Evolutionary conservation across 768 basidiomycete genomes (phyloP).

Genomic region (Sporobolomyces roseus): DNA sequence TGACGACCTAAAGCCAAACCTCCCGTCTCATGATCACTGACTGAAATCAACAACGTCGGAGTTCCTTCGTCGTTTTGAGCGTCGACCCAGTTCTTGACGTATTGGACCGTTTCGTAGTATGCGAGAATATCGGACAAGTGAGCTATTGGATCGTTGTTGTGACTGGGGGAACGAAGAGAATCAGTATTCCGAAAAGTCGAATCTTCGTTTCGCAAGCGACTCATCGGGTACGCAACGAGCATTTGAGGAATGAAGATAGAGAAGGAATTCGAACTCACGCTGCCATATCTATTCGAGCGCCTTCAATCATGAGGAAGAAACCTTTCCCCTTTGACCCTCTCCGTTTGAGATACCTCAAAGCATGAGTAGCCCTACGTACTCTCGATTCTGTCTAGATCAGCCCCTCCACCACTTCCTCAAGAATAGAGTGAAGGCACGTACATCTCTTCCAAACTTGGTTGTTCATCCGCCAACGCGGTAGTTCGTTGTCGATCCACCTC

Average conservation of each 20-base stretch:
- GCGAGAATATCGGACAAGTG: conserved; percentile 43
- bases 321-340: conserved; percentile 26
- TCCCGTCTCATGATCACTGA: conserved; percentile 46
- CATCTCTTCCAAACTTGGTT: conserved; percentile 45
- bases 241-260: background rate
- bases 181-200: no score
- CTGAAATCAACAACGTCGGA: conserved; percentile 43
- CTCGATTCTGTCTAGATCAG: no score
- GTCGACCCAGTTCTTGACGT: conserved; percentile 40
- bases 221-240: no score
- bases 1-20: conserved; percentile 44
- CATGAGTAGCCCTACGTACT: conserved; percentile 39
- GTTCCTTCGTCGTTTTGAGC: conserved; percentile 34
- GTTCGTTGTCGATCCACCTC: conserved; percentile 44
- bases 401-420: no score
- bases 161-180: background rate
- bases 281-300: conserved; percentile 44
- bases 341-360: conserved; percentile 38
- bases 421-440: conserved; percentile 15
- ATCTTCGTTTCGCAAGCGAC: no score
- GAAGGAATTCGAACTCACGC: conserved; percentile 6
- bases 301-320: conserved; percentile 47
- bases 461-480: conserved; percentile 11
- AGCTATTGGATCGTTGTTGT: conserved; percentile 36
- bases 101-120: conserved; percentile 43